These are phyloP conservation scores for Puccinia hordei DNA, from an alignment of 1,284 basidiomycete genomes.

Conservation along the genomic window DNA sequence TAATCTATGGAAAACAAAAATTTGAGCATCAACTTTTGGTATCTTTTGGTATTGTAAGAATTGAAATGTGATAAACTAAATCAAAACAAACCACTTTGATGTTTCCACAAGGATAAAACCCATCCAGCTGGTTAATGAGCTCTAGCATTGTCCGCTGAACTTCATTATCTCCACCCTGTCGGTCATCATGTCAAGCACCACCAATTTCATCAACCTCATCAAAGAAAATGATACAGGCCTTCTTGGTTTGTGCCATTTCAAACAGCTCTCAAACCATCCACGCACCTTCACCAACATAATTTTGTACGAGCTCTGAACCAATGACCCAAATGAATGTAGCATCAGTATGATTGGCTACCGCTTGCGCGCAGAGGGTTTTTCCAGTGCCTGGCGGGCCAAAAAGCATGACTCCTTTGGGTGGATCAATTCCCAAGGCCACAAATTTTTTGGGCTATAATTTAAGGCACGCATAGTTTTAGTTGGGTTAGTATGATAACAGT, in stretches of 20 bases:
- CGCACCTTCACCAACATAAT: conserved; percentile 98
- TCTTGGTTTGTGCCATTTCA: too few species aligned
- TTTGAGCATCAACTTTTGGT: neutral
- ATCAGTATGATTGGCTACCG: conserved; percentile 97
- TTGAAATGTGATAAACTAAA: neutral
- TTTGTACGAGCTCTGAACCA: conserved; percentile 97
- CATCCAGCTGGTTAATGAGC: conserved; percentile 97
- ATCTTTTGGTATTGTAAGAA: neutral
- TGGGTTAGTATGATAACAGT: too few species aligned
- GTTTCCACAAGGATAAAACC: conserved; percentile 96
- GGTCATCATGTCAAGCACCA: conserved; percentile 98
- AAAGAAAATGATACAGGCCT: conserved; percentile 99
- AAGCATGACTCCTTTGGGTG: conserved; percentile 94
- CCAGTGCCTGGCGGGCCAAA: conserved; percentile 96
- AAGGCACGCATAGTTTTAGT: too few species aligned
- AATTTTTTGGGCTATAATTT: conserved; percentile 86
- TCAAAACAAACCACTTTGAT: conserved; percentile 75
- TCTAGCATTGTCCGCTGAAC: conserved; percentile 99
- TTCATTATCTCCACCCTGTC: conserved; percentile 98
- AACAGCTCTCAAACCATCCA: conserved; percentile 98
- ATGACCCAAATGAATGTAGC: conserved; percentile 99
- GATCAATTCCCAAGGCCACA: conserved; percentile 96
- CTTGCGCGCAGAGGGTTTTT: conserved; percentile 96
- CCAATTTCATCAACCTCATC: conserved; percentile 98
- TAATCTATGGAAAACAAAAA: conserved; percentile 62